These are phyloP conservation scores for Blumeria graminis DNA, from an alignment of 2,329 filamentous ascomycete genomes.

Conservation along the genomic window DNA sequence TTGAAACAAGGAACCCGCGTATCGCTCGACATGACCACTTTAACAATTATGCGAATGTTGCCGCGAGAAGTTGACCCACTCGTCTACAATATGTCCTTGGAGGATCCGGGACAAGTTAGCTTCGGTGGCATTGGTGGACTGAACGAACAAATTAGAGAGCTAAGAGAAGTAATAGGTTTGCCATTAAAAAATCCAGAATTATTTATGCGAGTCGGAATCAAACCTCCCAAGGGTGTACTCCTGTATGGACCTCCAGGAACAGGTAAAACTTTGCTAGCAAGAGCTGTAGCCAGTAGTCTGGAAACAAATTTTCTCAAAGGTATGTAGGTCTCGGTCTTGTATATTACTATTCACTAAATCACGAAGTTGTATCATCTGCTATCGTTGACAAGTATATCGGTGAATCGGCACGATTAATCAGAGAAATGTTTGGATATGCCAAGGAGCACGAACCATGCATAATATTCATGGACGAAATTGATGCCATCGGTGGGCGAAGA, in stretches of 20 bases:
- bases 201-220: constrained; percentile 91
- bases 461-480: constrained; percentile 99
- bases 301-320: constrained; percentile 98
- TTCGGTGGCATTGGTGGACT: constrained; percentile 93
- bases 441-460: constrained; percentile 99
- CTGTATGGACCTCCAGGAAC: constrained; percentile 92
- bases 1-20: constrained; percentile 96
- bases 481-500: constrained; percentile 86
- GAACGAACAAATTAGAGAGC: constrained; percentile 93
- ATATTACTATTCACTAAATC: constrained; percentile 4
- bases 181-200: constrained; percentile 97
- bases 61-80: constrained; percentile 94
- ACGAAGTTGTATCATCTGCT: constrained; percentile 76
- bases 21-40: constrained; percentile 94
- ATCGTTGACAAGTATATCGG: constrained; percentile 99
- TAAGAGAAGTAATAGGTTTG: constrained; percentile 92
- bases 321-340: constrained; percentile 17
- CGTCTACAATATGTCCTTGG: constrained; percentile 99
- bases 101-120: constrained; percentile 92
- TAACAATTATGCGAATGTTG: constrained; percentile 99
- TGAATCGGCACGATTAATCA: constrained; percentile 86
- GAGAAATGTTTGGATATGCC: constrained; percentile 98
- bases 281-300: constrained; percentile 84
- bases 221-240: constrained; percentile 90
- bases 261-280: constrained; percentile 81